Evolutionary conservation across 1,139 yeast genomes (phyloP).

Genomic region (Waltiozyma sp.): DNA sequence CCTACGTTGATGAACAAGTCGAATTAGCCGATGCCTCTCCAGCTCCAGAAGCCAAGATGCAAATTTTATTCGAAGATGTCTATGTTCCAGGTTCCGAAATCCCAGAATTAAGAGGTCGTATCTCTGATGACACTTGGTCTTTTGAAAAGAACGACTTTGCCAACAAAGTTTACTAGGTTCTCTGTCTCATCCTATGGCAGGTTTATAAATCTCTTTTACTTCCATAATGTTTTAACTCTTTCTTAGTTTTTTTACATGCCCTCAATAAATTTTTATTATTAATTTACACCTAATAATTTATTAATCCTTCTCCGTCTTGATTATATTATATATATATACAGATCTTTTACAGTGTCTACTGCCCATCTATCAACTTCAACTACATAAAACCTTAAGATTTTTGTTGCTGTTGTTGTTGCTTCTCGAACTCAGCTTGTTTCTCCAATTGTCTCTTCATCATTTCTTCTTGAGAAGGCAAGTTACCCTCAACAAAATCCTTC

Average conservation of each 20-base stretch:
- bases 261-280: not conserved
- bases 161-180: conserved; percentile 17
- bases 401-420: conserved; percentile 11
- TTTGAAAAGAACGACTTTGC: conserved; percentile 64
- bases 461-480: conserved; percentile 78
- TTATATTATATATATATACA: not conserved
- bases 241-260: not conserved
- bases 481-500: conserved; percentile 76
- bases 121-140: conserved; percentile 87
- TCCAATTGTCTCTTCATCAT: conserved; percentile 54
- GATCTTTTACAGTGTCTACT: not conserved
- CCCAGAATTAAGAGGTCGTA: conserved; percentile 91
- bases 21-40: conserved; percentile 90
- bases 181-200: too few species aligned
- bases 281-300: too few species aligned
- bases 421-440: conserved; percentile 33
- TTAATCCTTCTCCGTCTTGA: too few species aligned
- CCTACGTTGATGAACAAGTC: conserved; percentile 88
- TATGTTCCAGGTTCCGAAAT: conserved; percentile 92
- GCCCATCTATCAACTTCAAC: too few species aligned
- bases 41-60: conserved; percentile 93
- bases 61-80: conserved; percentile 90
- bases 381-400: too few species aligned
- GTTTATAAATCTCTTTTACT: too few species aligned
- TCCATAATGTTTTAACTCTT: not conserved